Evolutionary conservation across 1,284 basidiomycete genomes (phyloP), one percentile per base, ranked within the genome.

Genomic region (Ceratobasidium sp.): DNA sequence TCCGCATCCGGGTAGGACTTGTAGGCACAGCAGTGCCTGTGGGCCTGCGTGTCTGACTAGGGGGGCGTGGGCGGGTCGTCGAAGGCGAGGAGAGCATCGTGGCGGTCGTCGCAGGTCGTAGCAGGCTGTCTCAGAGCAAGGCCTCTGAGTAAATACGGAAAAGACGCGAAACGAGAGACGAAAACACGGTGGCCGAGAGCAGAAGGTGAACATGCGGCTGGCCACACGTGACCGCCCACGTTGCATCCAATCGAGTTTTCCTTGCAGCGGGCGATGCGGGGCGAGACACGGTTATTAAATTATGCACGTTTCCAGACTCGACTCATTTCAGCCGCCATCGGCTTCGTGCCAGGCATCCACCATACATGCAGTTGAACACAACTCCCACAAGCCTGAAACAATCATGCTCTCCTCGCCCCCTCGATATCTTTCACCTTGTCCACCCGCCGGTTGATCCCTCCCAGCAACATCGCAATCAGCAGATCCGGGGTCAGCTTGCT

Each of bases 391-490:
- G n/a, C n/a, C n/a, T n/a, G n/a, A n/a, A n/a, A 43, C 41, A 43
- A 7, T 43, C 41, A 43, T 8, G 7, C 41, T 14, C 14, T 43
- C 14, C 41, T 43, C 41, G 41, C 41, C 8, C 41, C 41, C 41
- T 43, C 41, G 14, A 43, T 14, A n/a, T 43, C 46, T 24, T 69
- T 69, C 39, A 69, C 81, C 61, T 80, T 78, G 76, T 89, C 88
- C 0, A 88, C 82, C 49, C 86, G 82, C 31, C 86, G 82, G 78
- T 89, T 88, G 65, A 90, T 85, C 0, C 88, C 89, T 46, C 88
- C 88, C 7, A 89, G 80, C 3, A 90, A 81, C 48, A 87, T 84
- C 79, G 90, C 90, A 75, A 84, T 82, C 54, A 88, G 75, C 74
- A 84, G 80, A 9, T 86, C 83, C 0, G 83, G 81, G 27, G 79